Base-by-base conservation (phyloP, 2,329 filamentous ascomycete species). In the Fusarium bulbicola region DNA sequence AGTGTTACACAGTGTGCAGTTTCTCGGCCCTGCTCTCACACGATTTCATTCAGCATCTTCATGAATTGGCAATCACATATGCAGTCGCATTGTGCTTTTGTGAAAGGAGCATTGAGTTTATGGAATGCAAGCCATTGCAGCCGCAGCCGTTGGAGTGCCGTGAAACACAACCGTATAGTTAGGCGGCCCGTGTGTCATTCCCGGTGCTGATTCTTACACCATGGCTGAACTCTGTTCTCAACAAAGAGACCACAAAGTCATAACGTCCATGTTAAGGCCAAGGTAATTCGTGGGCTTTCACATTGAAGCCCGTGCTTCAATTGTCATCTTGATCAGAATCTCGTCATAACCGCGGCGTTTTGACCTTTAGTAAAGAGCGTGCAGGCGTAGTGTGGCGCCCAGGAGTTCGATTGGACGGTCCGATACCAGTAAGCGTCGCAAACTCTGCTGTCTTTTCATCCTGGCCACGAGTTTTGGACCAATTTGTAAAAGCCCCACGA, bases 151-250 rank as follows among this genome's bases (percentile, higher is more conserved):
- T 70, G 50, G 24, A 42, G 40, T 61, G 54, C 65, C 53, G 40
- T 73, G 53, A 70, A 42, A 63, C 61, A 73, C 20, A 45, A 59
- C 21, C 26, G 34, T 61, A 28, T 47, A 54, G 40, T 56, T 47
- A 54, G 40, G 59, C 68, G 72, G 72, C 52, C 72, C 70, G 70
- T 54, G 63, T 71, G 47, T 59, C 45, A 53, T 56, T 58, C 53
- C 58, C 59, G 52, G 47, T 45, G 45, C 49, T 72, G 67, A 58
- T 49, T 68, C 57, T 60, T 46, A 50, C 45, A 62, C 54, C 43
- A 67, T 69, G 63, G 59, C 60, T 69, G 65, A 74, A 73, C 65
- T 65, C 49, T 74, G 58, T 72, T 64, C 40, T 20, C 32, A 61
- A 47, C 49, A 45, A 63, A 30, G 30, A 47, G 10, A 10, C 40